Evolutionary conservation across 2,329 filamentous ascomycete species (phyloP).

Genomic region (Phaeosphaeriaceae sp.): DNA sequence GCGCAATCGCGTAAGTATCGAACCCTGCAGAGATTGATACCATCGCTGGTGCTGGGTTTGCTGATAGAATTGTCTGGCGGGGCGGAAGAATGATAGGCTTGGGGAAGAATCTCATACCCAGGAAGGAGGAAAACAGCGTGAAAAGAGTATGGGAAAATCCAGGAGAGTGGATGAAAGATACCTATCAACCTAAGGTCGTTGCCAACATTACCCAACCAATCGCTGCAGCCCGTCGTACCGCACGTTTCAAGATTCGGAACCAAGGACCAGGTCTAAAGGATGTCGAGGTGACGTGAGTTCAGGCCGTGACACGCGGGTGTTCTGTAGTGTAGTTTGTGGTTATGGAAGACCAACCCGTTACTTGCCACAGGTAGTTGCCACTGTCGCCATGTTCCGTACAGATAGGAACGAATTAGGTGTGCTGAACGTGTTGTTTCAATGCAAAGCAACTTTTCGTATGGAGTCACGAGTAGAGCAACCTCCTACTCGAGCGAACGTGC

Average conservation of each 20-base stretch:
- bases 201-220: not conserved
- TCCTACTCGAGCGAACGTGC: no score
- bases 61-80: not conserved
- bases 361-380: no score
- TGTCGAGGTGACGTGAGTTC: conserved; percentile 1
- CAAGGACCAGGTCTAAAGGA: not conserved
- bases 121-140: conserved; percentile 10
- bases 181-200: not conserved
- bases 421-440: no score
- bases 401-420: no score
- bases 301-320: not conserved
- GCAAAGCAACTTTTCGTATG: no score
- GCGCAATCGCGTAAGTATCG: no score
- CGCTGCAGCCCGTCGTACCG: not conserved
- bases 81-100: not conserved
- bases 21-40: no score
- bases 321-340: no score
- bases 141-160: conserved; percentile 18
- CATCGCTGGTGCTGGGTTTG: not conserved
- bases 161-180: conserved; percentile 25
- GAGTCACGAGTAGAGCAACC: no score
- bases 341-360: no score
- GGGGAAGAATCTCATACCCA: no score
- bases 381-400: no score
- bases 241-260: not conserved